Base-by-base conservation (phyloP, 1,139 yeast species). In the Saccharomyces uvarum region DNA sequence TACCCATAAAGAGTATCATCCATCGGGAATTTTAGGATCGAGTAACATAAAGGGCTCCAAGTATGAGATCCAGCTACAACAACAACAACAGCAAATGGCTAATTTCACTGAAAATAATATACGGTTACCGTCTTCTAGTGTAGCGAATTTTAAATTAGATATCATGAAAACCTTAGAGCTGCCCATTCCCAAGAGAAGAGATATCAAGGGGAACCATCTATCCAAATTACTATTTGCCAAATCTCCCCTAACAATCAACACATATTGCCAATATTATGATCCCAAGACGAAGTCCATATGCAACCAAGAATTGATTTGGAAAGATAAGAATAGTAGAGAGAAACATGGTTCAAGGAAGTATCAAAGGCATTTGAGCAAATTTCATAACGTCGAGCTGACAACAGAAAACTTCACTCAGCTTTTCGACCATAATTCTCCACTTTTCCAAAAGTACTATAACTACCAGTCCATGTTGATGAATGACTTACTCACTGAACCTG, bases 81-180 rank as follows among this genome's bases (percentile, higher is more conserved):
- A 4, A 59, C 62, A 4, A 61, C 59, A 41, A 59, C 60, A 48
- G 63, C 58, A 51, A 63, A 55, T 51, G 58, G 63, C 38, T 63
- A 61, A 47, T 61, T 63, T 51, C 61, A 60, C 48, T 31, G 33
- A 31, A 31, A 31, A 31, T 31, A 4, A 31, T 31, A 31, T 31
- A 31, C 14, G 33, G 11, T 31, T 4, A 31, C 33, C 33, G 33
- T 31, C 33, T 31, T 31, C 33, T 31, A 31, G 33, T 31, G 11
- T 31, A 31, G 33, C 33, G 33, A 31, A 4, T 4, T 31, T 31
- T 31, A 31, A 31, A 31, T 31, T 13, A 31, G 33, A 31, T 31
- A 31, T 31, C 3, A 31, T 31, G 33, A 31, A 31, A 31, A 31
- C 33, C 3, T 4, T 31, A 31, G 33, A 31, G 33, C 33, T 31